A percentile compares a stretch with the other conserved stretches of the same genome.
phyloP scores from a whole-genome alignment of 495 filamentous ascomycete genomes.

The Endocarpon pusillum region DNA sequence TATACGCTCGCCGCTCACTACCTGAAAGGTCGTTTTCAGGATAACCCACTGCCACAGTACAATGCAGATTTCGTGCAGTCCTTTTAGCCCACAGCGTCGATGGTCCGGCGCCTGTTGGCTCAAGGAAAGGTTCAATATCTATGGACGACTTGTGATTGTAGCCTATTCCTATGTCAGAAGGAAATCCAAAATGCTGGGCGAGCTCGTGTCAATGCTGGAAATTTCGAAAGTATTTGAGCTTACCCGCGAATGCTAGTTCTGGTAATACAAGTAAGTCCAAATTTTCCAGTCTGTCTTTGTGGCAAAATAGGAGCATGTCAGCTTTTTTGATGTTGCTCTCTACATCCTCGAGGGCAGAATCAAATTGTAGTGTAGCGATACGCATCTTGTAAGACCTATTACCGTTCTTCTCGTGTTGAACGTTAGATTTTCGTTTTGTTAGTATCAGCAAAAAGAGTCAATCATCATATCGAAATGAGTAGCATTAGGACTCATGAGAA shows the following conservation, averaged over 20 bases:
- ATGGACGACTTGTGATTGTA: slow-evolving; percentile 78
- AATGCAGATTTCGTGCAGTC: slow-evolving; percentile 52
- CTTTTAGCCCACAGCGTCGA: slow-evolving; percentile 65
- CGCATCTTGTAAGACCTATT: slow-evolving; percentile 55
- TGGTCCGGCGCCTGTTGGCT: slow-evolving; percentile 54
- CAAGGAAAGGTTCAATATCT: slow-evolving; percentile 66
- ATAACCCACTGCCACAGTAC: slow-evolving; percentile 79
- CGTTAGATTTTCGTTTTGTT: too few species aligned
- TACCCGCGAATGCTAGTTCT: slow-evolving; percentile 79
- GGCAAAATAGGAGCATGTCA: slow-evolving; percentile 45
- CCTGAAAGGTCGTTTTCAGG: slow-evolving; percentile 35
- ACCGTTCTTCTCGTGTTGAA: too few species aligned
- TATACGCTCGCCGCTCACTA: slow-evolving; percentile 32
- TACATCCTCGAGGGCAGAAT: slow-evolving; percentile 55
- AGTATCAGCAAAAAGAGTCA: too few species aligned
- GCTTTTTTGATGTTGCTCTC: slow-evolving; percentile 59
- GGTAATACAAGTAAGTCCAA: slow-evolving; percentile 65
- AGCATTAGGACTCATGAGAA: too few species aligned
- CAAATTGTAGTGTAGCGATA: slow-evolving; percentile 70
- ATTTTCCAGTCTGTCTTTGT: slow-evolving; percentile 12
- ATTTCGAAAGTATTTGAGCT: slow-evolving; percentile 10
- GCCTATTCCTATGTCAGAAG: slow-evolving; percentile 28
- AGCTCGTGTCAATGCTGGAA: neutral
- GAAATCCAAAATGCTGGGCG: slow-evolving; percentile 2
- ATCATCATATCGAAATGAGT: too few species aligned